phyloP scores from a whole-genome alignment of 257 asterid genomes.

The Dorcoceras hygrometricum region DNA sequence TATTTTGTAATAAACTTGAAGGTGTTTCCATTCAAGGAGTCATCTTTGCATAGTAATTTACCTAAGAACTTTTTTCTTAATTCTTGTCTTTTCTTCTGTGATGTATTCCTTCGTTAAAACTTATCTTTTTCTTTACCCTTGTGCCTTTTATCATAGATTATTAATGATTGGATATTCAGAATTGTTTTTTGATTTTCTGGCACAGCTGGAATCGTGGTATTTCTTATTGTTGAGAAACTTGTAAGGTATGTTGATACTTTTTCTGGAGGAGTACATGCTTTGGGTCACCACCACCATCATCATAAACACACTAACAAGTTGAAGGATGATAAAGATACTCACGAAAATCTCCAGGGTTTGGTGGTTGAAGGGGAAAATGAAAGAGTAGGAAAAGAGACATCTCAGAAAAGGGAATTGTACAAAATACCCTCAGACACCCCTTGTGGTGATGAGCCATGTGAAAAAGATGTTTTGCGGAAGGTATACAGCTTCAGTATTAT shows the following conservation, averaged over 20 bases:
- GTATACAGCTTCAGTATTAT: slow-evolving; percentile 31
- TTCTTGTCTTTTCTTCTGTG: slow-evolving; percentile 12
- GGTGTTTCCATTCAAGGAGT: not conserved
- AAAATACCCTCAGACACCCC: slow-evolving; percentile 32
- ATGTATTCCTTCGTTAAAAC: slow-evolving; percentile 14
- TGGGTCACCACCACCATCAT: slow-evolving; percentile 72
- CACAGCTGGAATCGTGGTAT: slow-evolving; percentile 87
- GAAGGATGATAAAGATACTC: slow-evolving; percentile 47
- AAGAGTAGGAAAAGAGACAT: slow-evolving; percentile 27
- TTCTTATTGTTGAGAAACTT: slow-evolving; percentile 86
- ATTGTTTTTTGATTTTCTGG: slow-evolving; percentile 33
- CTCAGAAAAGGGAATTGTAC: slow-evolving; percentile 36
- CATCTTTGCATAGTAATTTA: not conserved
- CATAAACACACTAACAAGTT: slow-evolving; percentile 47
- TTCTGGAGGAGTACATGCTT: slow-evolving; percentile 56
- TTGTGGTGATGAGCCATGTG: slow-evolving; percentile 32
- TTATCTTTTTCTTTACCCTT: not conserved
- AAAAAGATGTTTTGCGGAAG: slow-evolving; percentile 55
- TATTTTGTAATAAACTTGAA: not conserved
- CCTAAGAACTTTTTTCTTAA: slow-evolving; percentile 7
- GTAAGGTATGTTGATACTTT: slow-evolving; percentile 88
- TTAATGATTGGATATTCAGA: not conserved
- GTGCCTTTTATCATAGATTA: not conserved
- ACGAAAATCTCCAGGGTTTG: slow-evolving; percentile 38
- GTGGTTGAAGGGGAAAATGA: slow-evolving; percentile 39